Conservation (phyloP, 306 rosid species). For the Senna siamea region DNA sequence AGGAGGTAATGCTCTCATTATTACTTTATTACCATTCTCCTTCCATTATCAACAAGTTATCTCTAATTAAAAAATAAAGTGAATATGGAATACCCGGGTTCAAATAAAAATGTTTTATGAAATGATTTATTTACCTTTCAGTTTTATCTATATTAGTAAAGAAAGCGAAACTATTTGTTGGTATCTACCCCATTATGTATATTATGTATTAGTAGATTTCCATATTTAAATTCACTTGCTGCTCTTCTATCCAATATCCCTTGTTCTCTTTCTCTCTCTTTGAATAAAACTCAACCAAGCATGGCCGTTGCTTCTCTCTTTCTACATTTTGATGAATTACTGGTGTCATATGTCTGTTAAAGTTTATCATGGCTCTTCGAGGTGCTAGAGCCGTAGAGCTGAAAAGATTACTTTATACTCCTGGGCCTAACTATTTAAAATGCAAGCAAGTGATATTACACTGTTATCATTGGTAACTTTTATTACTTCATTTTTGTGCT, state of each 20-base stretch:
- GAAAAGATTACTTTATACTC: neutral
- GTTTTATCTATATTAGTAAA: neutral
- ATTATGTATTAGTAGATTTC: no score
- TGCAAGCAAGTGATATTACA: conserved; percentile 19
- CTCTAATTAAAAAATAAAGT: neutral
- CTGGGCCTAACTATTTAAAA: conserved; percentile 13
- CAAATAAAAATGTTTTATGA: neutral
- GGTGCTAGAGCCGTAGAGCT: neutral
- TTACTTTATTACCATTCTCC: neutral
- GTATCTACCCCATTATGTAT: neutral
- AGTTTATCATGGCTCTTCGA: neutral
- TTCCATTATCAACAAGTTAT: neutral
- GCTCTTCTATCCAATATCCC: conserved; percentile 20
- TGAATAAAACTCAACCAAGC: conserved; percentile 19
- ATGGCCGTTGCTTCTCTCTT: neutral
- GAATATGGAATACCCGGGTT: neutral
- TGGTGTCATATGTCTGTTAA: conserved; percentile 4
- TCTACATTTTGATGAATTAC: conserved; percentile 12
- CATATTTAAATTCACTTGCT: neutral
- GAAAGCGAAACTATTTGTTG: neutral
- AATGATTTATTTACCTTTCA: neutral
- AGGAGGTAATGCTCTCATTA: neutral
- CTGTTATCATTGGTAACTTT: conserved; percentile 17
- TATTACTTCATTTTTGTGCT: conserved; percentile 4
- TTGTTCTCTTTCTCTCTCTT: neutral